phyloP scores from a whole-genome alignment of 495 filamentous ascomycete genomes.

The Aspergillus bertholletiae region DNA sequence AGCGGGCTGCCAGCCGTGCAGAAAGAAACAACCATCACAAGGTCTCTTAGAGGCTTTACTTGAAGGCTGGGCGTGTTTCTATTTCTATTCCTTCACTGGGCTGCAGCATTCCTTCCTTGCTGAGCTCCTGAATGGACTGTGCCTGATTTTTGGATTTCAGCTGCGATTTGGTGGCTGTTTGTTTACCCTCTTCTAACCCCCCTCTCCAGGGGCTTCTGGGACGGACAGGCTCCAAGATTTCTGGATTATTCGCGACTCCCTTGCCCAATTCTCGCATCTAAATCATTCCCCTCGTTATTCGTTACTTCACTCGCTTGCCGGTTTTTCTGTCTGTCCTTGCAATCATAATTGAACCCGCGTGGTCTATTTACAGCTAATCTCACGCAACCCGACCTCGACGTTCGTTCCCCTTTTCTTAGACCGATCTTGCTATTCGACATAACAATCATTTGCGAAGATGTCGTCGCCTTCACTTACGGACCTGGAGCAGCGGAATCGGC shows the following conservation, averaged over 20 bases:
- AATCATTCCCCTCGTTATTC: slow-evolving; percentile 2
- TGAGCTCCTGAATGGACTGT: slow-evolving; percentile 9
- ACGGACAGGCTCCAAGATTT: slow-evolving; percentile 6
- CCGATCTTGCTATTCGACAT: slow-evolving; percentile 6
- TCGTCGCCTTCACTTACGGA: slow-evolving; percentile 28
- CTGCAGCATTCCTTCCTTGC: slow-evolving; percentile 6
- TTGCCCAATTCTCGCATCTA: slow-evolving; percentile 9
- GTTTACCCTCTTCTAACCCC: slow-evolving; percentile 5
- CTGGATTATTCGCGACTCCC: slow-evolving; percentile 5
- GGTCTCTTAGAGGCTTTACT: background rate
- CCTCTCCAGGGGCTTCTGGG: slow-evolving; percentile 11
- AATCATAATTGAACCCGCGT: background rate
- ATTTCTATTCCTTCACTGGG: background rate
- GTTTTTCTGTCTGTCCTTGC: slow-evolving; percentile 1
- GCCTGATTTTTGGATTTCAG: slow-evolving; percentile 9
- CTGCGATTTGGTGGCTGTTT: slow-evolving; percentile 16
- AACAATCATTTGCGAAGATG: slow-evolving; percentile 22
- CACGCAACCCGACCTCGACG: slow-evolving; percentile 6
- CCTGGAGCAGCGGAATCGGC: slow-evolving; percentile 63
- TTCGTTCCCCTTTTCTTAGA: slow-evolving; percentile 19
- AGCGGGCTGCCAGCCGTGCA: background rate
- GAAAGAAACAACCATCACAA: background rate
- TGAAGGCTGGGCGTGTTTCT: background rate
- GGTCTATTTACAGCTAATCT: slow-evolving; percentile 5
- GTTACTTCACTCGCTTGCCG: background rate